Evolutionary conservation across 352 stramenopile genomes (phyloP), one percentile per base, ranked within the genome.

Genomic region (Phytophthora agathidicida): DNA sequence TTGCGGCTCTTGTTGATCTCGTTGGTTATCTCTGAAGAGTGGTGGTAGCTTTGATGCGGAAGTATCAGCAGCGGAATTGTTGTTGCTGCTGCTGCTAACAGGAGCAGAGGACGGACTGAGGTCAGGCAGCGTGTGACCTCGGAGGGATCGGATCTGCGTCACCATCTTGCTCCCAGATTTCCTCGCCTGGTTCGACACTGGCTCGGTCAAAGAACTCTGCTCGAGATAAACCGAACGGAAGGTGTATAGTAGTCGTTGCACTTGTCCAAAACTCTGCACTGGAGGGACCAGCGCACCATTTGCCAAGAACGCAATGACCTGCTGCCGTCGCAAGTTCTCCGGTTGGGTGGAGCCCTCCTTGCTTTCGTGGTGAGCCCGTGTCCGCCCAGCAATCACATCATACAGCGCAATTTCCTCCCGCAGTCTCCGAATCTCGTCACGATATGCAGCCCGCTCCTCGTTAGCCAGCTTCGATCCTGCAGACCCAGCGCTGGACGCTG

Each of bases 361-460:
- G 3, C 37, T 23, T 39, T 81, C 62, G 17, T 80, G 73, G 2
- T 77, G 65, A 23, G 65, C 53, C 10, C 51, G 50, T 38, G 62
- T 79, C 7, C 58, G 67, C 0, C 83, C 81, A 16, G 67, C 66
- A n/a, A 94, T 61, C 19, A 68, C 71, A 61, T 92, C 84, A 45
- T 86, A 73, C 64, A 91, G 67, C 17, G 71, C 71, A 5, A 94
- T 66, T 41, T 93, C 83, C 10, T 71, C 59, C 11, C 80, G 74
- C 14, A 92, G 64, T 19, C 65, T 62, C 30, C 69, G 65, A 55
- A 91, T 84, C 46, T 92, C 83, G 41, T 77, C 65, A 11, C 77
- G 56, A 20, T 77, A 44, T 3, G 58, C 19, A 7, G 48, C 54
- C 13, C 60, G 55, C 7, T 64, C 67, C 17, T 68, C 71, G 11